A percentile compares a stretch with the other conserved stretches of the same genome.
Evolutionary conservation across 2,329 filamentous ascomycete species (phyloP).

Genomic region (Talaromyces atroroseus): DNA sequence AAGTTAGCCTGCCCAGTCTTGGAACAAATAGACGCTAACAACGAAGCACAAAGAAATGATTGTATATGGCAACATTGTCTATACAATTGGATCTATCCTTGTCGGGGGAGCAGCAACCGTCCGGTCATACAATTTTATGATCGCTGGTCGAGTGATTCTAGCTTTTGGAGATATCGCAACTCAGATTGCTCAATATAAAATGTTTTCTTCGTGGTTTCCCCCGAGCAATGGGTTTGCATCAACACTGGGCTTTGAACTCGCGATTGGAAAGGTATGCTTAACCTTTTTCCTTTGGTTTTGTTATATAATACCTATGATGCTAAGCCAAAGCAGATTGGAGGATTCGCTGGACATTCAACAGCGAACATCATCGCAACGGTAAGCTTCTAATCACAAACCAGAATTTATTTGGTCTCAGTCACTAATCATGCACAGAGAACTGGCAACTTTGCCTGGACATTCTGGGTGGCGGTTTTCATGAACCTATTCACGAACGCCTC

Average conservation of each 20-base stretch:
- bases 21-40: no score
- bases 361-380: conserved; percentile 54
- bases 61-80: conserved; percentile 58
- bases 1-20: conserved; percentile 6
- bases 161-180: conserved; percentile 60
- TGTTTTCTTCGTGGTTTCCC: conserved; percentile 61
- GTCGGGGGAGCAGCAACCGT: conserved; percentile 54
- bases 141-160: conserved; percentile 51
- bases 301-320: background rate
- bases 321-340: conserved; percentile 40
- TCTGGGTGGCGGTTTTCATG: conserved; percentile 61
- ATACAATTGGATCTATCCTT: conserved; percentile 53
- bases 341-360: conserved; percentile 56
- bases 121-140: conserved; percentile 57
- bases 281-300: background rate
- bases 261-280: conserved; percentile 46
- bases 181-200: conserved; percentile 60
- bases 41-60: conserved; percentile 40
- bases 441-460: conserved; percentile 58
- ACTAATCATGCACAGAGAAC: conserved; percentile 35
- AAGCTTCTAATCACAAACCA: background rate
- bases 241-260: conserved; percentile 56
- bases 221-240: conserved; percentile 58
- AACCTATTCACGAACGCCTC: conserved; percentile 57
- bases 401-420: background rate